Base-by-base conservation (phyloP, 1,139 yeast species). In the Suhomyces maxii region DNA sequence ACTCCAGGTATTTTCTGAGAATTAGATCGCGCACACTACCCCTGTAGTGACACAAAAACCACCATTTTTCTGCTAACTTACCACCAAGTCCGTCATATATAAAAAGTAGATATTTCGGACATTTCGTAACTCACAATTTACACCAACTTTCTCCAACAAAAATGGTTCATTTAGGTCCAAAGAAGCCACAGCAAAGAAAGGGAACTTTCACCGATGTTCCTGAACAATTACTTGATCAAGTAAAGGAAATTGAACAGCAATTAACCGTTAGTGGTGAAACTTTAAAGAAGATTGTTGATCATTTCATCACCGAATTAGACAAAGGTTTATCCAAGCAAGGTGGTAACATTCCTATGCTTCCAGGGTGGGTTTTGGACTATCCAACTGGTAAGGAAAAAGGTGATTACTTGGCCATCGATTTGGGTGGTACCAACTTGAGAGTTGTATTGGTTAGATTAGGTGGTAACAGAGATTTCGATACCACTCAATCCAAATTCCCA, bases 401-500 rank as follows among this genome's bases (percentile, higher is more conserved):
- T 54, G 84, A 88, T 56, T 93, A 80, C 68, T 72, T 93, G 64
- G 97, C 98, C 44, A 86, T 93, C 52, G 99, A 93, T 68, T 80
- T 93, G 71, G 97, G 97, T 65, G 97, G 97, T 54, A 90, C 97
- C 55, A 90, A 90, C 73, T 77, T 90, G 67, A 82, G 97, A 67
- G 96, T 89, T 46, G 96, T 91, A 44, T 78, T 86, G 63, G 95
- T 90, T 58, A 83, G 82, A 53, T 77, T 90, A 58, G 83, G 82
- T 45, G 97, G 97, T 52, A 77, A 84, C 65, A 77, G 85, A 51
- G 81, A 86, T 58, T 90, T 89, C 59, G 91, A 86, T 63, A 84
- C 89, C 49, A 80, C 86, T 34, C 96, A 89, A 70, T 82, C 89
- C 53, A 90, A 90, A 71, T 90, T 81, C 65, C 68, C 84, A 41